Percentiles rank a stretch among this genome's conserved stretches.
Evolutionary conservation across 2,329 filamentous ascomycete genomes (phyloP).

Genomic region (Diaporthe velutina): DNA sequence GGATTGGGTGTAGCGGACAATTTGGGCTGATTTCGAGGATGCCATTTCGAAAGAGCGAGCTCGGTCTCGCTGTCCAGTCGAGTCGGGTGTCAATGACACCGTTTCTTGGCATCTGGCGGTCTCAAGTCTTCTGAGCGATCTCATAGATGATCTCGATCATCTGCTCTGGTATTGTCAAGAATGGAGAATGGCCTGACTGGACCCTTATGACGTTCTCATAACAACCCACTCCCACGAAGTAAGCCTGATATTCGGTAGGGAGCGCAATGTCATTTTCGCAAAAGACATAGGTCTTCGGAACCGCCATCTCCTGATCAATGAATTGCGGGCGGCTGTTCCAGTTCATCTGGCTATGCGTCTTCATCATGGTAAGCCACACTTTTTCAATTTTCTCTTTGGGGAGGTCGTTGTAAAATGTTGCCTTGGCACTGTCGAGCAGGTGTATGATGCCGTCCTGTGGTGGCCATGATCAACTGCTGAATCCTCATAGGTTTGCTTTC

Average conservation of each 20-base stretch:
- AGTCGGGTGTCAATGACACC: neutral
- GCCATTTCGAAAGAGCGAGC: neutral
- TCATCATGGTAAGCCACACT: slow-evolving; percentile 11
- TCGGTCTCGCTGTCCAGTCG: neutral
- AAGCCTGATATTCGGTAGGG: slow-evolving; percentile 28
- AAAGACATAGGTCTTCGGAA: slow-evolving; percentile 31
- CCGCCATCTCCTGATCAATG: slow-evolving; percentile 30
- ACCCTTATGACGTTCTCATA: slow-evolving; percentile 34
- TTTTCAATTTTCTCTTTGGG: neutral
- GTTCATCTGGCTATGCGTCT: slow-evolving; percentile 30
- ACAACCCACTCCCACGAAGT: slow-evolving; percentile 14
- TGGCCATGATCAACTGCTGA: neutral
- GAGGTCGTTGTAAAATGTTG: slow-evolving; percentile 17
- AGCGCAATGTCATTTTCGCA: slow-evolving; percentile 33
- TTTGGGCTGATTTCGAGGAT: neutral
- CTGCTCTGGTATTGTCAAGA: slow-evolving; percentile 22
- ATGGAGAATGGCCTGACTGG: slow-evolving; percentile 30
- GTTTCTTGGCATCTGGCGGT: neutral
- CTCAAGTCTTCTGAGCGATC: slow-evolving; percentile 15
- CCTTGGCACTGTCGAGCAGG: slow-evolving; percentile 28
- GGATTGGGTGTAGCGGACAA: neutral
- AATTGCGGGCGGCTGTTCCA: slow-evolving; percentile 32
- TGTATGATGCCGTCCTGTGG: slow-evolving; percentile 34
- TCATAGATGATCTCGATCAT: slow-evolving; percentile 27
- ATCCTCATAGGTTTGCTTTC: no score